A percentile compares a stretch with the other conserved stretches of the same genome.
phyloP scores from a whole-genome alignment of 225 moss, liverwort and hornwort genomes.

The Straminergon stramineum region DNA sequence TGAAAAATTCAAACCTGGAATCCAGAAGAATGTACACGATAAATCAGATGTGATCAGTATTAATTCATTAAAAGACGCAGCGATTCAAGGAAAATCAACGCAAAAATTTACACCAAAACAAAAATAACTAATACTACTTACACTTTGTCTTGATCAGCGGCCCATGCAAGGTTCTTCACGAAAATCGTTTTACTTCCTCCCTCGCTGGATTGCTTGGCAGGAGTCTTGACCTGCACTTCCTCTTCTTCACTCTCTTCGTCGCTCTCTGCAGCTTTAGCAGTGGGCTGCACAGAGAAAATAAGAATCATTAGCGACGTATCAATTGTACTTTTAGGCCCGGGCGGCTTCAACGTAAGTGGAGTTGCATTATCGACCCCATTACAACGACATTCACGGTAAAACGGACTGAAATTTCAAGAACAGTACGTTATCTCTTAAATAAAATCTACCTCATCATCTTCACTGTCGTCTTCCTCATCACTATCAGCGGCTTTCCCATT shows the following conservation, averaged over 20 bases:
- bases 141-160: slow-evolving; percentile 36
- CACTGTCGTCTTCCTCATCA: slow-evolving; percentile 12
- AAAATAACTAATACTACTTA: not conserved
- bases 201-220: slow-evolving; percentile 20
- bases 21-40: not conserved
- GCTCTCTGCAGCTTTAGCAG: not conserved
- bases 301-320: not conserved
- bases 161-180: slow-evolving; percentile 82
- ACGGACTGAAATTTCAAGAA: not conserved
- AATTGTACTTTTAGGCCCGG: no score
- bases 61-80: not conserved
- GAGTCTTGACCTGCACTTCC: slow-evolving; percentile 42
- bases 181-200: slow-evolving; percentile 76
- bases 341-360: not conserved
- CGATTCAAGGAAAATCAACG: not conserved
- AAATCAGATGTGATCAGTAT: not conserved
- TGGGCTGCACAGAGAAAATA: not conserved
- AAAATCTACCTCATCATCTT: slow-evolving; percentile 4
- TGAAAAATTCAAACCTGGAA: slow-evolving; percentile 52
- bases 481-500: slow-evolving; percentile 1
- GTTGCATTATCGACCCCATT: not conserved
- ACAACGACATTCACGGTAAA: not conserved
- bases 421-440: not conserved
- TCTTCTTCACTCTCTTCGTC: slow-evolving; percentile 43
- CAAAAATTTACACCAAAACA: not conserved